Percentiles rank a stretch among this genome's conserved stretches.
Conservation (phyloP, 768 basidiomycete genomes). For the Tubosaeta sp. region DNA sequence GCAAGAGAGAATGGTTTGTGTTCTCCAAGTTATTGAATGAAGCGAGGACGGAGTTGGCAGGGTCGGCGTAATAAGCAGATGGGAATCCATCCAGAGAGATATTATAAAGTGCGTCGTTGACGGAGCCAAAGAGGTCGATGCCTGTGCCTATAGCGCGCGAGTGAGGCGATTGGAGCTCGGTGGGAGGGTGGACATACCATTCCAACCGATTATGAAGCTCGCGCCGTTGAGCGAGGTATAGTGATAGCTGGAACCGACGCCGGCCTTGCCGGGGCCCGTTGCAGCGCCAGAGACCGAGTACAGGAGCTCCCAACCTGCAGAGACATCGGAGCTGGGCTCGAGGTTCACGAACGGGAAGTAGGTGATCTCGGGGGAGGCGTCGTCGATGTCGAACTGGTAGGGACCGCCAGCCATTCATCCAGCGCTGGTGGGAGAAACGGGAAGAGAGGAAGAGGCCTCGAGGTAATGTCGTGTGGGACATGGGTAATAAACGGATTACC, state of each 20-base stretch:
- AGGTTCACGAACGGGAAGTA: conserved; percentile 63
- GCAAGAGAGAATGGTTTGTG: conserved; percentile 49
- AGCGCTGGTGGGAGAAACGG: conserved; percentile 16
- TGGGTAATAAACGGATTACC: neutral
- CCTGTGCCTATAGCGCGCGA: conserved; percentile 50
- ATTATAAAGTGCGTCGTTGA: conserved; percentile 40
- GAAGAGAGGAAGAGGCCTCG: conserved; percentile 23
- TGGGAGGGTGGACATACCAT: conserved; percentile 42
- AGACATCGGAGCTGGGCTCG: conserved; percentile 43
- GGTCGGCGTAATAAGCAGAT: conserved; percentile 22
- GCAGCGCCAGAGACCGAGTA: conserved; percentile 51
- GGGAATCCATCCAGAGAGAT: conserved; percentile 49
- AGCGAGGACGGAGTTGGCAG: conserved; percentile 42
- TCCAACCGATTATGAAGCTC: conserved; percentile 53
- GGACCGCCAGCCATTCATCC: conserved; percentile 29
- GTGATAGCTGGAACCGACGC: conserved; percentile 56
- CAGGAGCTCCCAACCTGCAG: conserved; percentile 66
- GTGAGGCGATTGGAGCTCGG: neutral
- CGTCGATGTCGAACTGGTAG: conserved; percentile 48
- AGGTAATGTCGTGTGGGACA: conserved; percentile 22
- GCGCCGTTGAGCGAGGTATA: conserved; percentile 60
- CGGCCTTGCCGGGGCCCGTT: conserved; percentile 37
- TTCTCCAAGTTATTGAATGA: conserved; percentile 45
- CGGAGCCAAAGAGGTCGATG: conserved; percentile 55
- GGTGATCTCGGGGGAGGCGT: conserved; percentile 59